phyloP scores from a whole-genome alignment of 192 early-diverging fungal genomes.

The Umbelopsis ramanniana region DNA sequence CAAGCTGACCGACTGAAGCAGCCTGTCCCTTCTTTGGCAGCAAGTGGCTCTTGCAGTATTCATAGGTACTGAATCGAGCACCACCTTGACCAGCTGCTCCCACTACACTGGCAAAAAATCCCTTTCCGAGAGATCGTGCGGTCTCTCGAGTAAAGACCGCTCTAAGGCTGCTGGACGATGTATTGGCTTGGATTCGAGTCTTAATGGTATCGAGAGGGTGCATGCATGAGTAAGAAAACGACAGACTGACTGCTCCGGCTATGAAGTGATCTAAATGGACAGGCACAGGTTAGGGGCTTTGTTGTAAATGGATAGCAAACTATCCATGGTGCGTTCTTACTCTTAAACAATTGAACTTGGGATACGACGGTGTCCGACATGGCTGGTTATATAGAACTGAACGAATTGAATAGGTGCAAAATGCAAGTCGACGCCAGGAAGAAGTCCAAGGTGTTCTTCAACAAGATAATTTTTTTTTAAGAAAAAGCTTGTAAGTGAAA shows the following conservation, averaged over 20 bases:
- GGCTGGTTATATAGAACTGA: background rate
- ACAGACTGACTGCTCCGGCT: conserved; percentile 64
- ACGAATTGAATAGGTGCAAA: background rate
- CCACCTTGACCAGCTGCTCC: conserved; percentile 78
- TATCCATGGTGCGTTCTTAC: too few relatives aligned
- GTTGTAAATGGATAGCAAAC: background rate
- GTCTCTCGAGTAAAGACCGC: conserved; percentile 58
- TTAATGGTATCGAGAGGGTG: conserved; percentile 81
- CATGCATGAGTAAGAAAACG: conserved; percentile 72
- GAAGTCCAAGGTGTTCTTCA: background rate
- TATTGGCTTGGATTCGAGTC: conserved; percentile 69
- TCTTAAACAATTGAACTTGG: conserved; percentile 4
- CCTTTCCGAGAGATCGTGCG: conserved; percentile 56
- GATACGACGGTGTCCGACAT: conserved; percentile 13
- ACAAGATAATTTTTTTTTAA: background rate
- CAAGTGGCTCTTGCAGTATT: conserved; percentile 63
- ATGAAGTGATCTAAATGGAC: conserved; percentile 60
- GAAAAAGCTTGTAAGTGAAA: background rate
- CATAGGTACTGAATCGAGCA: conserved; percentile 71
- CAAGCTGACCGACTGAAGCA: conserved; percentile 37
- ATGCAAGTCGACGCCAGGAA: background rate
- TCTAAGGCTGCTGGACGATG: conserved; percentile 39
- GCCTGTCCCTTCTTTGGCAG: conserved; percentile 43
- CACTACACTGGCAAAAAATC: conserved; percentile 68
- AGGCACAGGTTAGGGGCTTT: background rate